phyloP scores from a whole-genome alignment of 179 eudicot genomes.

The Heliamphora pulchella region DNA sequence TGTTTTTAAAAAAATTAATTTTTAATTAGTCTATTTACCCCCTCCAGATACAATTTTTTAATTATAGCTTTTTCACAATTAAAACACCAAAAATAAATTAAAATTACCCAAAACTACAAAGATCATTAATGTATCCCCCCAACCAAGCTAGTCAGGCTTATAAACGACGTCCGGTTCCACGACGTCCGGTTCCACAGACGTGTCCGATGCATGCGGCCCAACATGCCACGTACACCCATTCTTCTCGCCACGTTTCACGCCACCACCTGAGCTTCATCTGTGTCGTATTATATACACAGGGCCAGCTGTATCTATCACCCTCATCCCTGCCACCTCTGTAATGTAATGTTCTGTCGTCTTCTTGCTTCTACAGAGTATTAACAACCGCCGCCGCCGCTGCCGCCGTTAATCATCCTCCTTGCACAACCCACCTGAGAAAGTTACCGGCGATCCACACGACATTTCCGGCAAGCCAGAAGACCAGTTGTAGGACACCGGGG shows the following conservation, averaged over 20 bases:
- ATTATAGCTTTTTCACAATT: too few species aligned
- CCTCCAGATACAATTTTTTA: too few species aligned
- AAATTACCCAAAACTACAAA: too few species aligned
- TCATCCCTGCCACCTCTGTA: background rate
- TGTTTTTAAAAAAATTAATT: too few species aligned
- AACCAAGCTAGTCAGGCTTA: too few species aligned
- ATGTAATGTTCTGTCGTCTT: background rate
- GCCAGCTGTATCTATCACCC: background rate
- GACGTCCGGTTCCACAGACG: constrained; percentile 15
- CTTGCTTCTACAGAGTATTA: constrained; percentile 9
- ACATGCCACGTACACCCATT: constrained; percentile 3
- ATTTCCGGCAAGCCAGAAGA: background rate
- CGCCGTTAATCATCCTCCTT: background rate
- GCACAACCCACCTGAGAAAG: background rate
- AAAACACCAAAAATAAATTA: too few species aligned
- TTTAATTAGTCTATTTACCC: too few species aligned
- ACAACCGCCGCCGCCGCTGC: background rate
- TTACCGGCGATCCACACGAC: background rate
- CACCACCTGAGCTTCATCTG: background rate
- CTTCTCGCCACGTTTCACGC: constrained; percentile 2
- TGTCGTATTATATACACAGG: background rate
- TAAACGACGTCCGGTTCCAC: too few species aligned
- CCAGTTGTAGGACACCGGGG: background rate
- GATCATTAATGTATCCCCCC: too few species aligned
- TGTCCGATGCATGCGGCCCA: constrained; percentile 15